Evolutionary conservation across 768 basidiomycete species (phyloP), one percentile per base, ranked within the genome.

Genomic region (Crepidotus variabilis): DNA sequence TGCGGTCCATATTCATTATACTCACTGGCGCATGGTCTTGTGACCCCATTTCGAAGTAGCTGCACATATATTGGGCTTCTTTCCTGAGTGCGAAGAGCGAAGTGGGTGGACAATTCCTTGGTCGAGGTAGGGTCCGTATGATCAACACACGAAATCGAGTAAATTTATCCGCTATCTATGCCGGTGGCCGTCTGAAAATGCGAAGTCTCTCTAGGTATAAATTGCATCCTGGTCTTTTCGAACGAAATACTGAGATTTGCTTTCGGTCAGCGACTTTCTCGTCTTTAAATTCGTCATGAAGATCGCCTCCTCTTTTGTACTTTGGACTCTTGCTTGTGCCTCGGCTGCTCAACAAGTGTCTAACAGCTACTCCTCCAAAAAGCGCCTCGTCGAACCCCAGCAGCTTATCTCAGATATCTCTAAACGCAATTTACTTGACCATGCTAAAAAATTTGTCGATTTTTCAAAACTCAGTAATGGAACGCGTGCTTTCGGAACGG

Each of bases 401-500:
- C 13, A 43, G 13, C 39, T 43, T 5, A 43, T 43, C 13, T 20
- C 39, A 11, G 13, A 2, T 3, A 43, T 64, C 55, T 58, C 53
- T 21, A 56, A 57, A 33, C 46, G 54, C 8, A 66, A 63, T 33
- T 65, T 69, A 20, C 51, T 69, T 10, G 63, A 61, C 14, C 70
- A 71, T 54, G 68, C 69, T 1, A 60, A 62, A 28, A 60, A 68
- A n/a, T 62, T 72, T 52, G 60, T 63, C 51, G 51, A 64, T 43
- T 72, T 69, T 56, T 65, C 68, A 10, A 51, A 63, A 28, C 61
- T 65, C 47, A 66, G 62, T 51, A 55, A 61, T 18, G 65, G 65
- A 2, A 71, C 65, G 14, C 67, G 71, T 22, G 64, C 63, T 14
- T 70, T 70, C 36, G 71, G 68, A 18, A 66, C 65, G 14, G 57